Percentiles rank a stretch among this genome's conserved stretches.
Evolutionary conservation across 129 eudicot genomes (phyloP).

Genomic region (Apium graveolens): DNA sequence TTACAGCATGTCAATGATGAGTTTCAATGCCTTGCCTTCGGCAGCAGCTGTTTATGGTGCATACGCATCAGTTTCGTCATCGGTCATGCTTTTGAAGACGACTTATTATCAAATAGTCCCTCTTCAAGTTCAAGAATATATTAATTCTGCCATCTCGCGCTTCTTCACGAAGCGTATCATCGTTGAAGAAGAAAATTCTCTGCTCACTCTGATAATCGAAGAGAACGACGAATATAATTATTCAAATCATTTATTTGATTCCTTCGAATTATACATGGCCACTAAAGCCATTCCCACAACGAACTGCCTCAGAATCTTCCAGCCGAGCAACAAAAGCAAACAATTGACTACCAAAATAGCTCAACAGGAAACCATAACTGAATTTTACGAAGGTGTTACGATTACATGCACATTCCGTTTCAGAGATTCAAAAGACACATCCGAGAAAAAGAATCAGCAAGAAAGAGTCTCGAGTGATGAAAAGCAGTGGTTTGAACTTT

Average conservation of each 20-base stretch:
- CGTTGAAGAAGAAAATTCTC: background rate
- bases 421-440: background rate
- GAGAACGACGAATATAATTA: background rate
- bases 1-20: background rate
- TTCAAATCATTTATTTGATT: too few relatives aligned
- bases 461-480: too few relatives aligned
- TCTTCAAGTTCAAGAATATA: background rate
- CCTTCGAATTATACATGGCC: background rate
- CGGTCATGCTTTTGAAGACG: background rate
- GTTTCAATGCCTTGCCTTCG: background rate
- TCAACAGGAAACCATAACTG: background rate
- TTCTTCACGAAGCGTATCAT: background rate
- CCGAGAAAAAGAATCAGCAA: background rate
- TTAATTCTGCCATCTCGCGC: background rate
- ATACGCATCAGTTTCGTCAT: background rate
- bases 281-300: background rate
- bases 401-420: background rate
- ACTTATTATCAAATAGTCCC: background rate
- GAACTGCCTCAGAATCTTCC: background rate
- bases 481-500: conserved; percentile 19
- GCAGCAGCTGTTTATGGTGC: background rate
- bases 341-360: background rate
- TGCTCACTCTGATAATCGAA: background rate
- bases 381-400: background rate
- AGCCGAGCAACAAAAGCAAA: background rate